Base-by-base conservation (phyloP, 208 protist genomes). In the Leishmania gerbilli region DNA sequence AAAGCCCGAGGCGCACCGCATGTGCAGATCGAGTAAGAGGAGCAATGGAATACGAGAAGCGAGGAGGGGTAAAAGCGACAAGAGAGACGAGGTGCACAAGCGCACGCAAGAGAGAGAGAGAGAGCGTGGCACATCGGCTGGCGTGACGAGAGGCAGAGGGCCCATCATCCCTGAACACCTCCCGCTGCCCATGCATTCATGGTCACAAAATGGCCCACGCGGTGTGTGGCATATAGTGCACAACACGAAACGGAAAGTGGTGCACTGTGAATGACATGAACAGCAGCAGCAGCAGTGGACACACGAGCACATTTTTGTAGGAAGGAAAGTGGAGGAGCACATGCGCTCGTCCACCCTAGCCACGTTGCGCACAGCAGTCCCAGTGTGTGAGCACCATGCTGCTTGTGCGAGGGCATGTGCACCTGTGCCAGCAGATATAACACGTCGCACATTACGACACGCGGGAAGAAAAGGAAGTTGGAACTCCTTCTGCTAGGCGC, bases 211-310 rank as follows among this genome's bases (percentile, higher is more conserved):
- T 27, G 24, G 45, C 68, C 49, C 45, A 51, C 40, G 45, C 68
- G 27, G n/a, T 15, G 40, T 37, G 19, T 27, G 1, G 21, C 67
- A 71, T 27, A 40, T 68, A 24, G 51, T 17, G 19, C 8, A 62
- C 58, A 82, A 40, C 40, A 47, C 68, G 42, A 82, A 60, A 80
- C 27, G 58, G 31, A 69, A 49, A 78, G 21, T 67, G 31, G 37
- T 64, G 51, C 49, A 49, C 13, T 58, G n/a, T 31, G 47, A 9
- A 62, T 64, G 11, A 34, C 31, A 62, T 56, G 71, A 45, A 9
- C 40, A 55, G 67, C 40, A 49, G 67, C 21, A 45, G 40, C 45
- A 27, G 40, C 67, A 47, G 62, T 68, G 13, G 13, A 8, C 27
- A 27, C 42, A 49, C 34, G 24, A 51, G 67, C 67, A 72, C 45